A percentile compares a stretch with the other conserved stretches of the same genome.
Conservation (phyloP, 2,329 filamentous ascomycete genomes). For the Tolypocladium ovalisporum region DNA sequence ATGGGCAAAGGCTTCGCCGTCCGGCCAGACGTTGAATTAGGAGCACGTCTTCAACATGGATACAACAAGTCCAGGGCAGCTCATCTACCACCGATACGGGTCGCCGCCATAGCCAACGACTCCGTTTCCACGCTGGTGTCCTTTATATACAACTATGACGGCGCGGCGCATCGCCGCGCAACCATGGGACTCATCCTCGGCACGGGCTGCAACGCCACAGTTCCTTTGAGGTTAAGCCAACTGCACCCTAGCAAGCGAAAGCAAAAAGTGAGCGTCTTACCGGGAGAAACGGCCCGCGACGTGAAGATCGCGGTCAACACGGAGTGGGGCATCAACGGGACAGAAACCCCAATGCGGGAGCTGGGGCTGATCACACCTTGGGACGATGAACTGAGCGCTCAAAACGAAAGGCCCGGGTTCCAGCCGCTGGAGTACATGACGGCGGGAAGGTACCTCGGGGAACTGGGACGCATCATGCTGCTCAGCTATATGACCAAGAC, state of each 20-base stretch:
- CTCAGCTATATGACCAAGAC: conserved; percentile 48
- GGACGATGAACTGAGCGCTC: conserved; percentile 56
- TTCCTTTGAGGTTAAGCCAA: conserved; percentile 53
- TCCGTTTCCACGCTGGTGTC: conserved; percentile 71
- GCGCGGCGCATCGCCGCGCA: conserved; percentile 49
- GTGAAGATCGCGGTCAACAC: conserved; percentile 70
- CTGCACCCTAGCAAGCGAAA: conserved; percentile 54
- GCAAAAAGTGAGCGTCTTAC: conserved; percentile 34
- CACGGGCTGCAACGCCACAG: conserved; percentile 72
- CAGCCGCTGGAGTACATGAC: conserved; percentile 83
- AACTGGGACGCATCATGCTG: conserved; percentile 62
- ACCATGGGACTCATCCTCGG: conserved; percentile 74
- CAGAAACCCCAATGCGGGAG: conserved; percentile 54
- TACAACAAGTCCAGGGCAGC: conserved; percentile 39
- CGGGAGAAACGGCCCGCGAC: conserved; percentile 33
- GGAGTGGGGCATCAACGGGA: conserved; percentile 73
- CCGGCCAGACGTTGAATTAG: conserved; percentile 48
- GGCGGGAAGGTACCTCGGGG: conserved; percentile 65
- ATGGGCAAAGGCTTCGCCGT: conserved; percentile 65
- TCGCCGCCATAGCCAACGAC: conserved; percentile 72
- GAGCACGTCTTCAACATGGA: conserved; percentile 44
- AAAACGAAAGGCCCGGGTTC: conserved; percentile 62
- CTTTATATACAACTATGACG: conserved; percentile 60
- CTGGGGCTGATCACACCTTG: conserved; percentile 56
- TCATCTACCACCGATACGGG: conserved; percentile 52